Evolutionary conservation across 208 protist genomes (phyloP), one percentile per base, ranked within the genome.

Genomic region (Phytomonas sp.): DNA sequence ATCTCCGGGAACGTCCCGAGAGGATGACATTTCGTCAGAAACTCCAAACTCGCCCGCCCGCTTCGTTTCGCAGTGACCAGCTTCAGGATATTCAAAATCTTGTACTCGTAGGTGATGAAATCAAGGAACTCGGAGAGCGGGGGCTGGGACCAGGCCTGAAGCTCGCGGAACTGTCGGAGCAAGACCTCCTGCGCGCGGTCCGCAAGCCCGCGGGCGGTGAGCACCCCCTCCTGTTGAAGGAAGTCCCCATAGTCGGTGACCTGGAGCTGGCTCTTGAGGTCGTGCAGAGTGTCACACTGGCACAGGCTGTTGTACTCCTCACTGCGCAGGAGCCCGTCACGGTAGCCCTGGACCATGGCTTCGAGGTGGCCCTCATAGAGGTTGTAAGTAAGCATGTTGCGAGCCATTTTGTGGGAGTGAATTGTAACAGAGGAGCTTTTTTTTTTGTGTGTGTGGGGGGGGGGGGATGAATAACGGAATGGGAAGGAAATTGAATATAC

Each of bases 31-130:
- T 98, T 98, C 40, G 97, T 96, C 5, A 99, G 74, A 4, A 98
- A 73, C 68, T 95, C 85, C 2, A 97, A 78, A 78, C 74, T 91
- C 37, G 89, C 84, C 29, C 88, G 77, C 56, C 84, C 93, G 71
- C 82, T 92, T n/a, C 84, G 79, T 68, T 94, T 93, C 31, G 89
- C 89, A 74, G 88, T 80, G 70, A 98, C 85, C 5, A 98, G 78
- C 74, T 95, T 96, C 29, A 97, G 78, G 60, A 97, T 86, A 81
- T 97, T 97, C 31, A 81, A 83, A 76, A 97, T 98, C 98, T 99
- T 99, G 86, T 99, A 99, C 66, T 97, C 97, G 75, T 98, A 98
- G 66, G 95, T 98, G 81, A 99, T 98, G 82, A 98, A 99, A 75
- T 99, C 97, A 10, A 99, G 79, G 78, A 99, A 99, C n/a, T 91